Conservation (phyloP, 441 rosid genomes). For the Macaranga tanarius region DNA sequence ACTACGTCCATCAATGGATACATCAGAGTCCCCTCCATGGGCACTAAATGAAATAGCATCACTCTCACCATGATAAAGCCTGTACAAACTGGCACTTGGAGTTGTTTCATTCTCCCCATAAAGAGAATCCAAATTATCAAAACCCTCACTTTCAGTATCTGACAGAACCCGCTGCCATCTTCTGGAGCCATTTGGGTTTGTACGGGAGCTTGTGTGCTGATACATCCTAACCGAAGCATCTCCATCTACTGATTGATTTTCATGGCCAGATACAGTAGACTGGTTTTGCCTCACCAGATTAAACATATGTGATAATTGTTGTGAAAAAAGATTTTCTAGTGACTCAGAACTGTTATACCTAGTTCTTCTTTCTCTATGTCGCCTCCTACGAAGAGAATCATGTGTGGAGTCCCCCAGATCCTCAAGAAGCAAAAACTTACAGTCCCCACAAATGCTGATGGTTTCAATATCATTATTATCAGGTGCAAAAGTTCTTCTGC, state of each 20-base stretch:
- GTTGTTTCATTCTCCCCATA: slow-evolving; percentile 69
- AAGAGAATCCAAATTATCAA: slow-evolving; percentile 53
- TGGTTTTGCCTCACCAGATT: slow-evolving; percentile 57
- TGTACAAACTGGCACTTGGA: slow-evolving; percentile 50
- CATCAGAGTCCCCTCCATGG: slow-evolving; percentile 79
- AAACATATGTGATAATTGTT: slow-evolving; percentile 54
- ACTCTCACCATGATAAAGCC: slow-evolving; percentile 52
- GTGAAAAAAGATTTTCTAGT: slow-evolving; percentile 50
- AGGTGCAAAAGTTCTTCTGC: slow-evolving; percentile 52
- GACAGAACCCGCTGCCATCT: slow-evolving; percentile 62
- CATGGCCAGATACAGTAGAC: slow-evolving; percentile 37
- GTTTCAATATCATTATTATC: slow-evolving; percentile 48
- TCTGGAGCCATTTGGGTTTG: slow-evolving; percentile 63
- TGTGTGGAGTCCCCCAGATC: slow-evolving; percentile 51
- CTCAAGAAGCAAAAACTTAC: slow-evolving; percentile 77
- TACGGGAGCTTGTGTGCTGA: slow-evolving; percentile 44
- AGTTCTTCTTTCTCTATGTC: slow-evolving; percentile 44
- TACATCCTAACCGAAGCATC: slow-evolving; percentile 41
- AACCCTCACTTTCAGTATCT: slow-evolving; percentile 79
- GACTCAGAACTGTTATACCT: slow-evolving; percentile 71
- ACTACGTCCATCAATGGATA: slow-evolving; percentile 59
- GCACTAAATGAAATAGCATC: slow-evolving; percentile 74
- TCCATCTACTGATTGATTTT: slow-evolving; percentile 39
- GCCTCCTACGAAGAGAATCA: slow-evolving; percentile 40
- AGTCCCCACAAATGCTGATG: slow-evolving; percentile 66